Evolutionary conservation across 257 asterid genomes (phyloP).

Genomic region (Primulina tabacum): DNA sequence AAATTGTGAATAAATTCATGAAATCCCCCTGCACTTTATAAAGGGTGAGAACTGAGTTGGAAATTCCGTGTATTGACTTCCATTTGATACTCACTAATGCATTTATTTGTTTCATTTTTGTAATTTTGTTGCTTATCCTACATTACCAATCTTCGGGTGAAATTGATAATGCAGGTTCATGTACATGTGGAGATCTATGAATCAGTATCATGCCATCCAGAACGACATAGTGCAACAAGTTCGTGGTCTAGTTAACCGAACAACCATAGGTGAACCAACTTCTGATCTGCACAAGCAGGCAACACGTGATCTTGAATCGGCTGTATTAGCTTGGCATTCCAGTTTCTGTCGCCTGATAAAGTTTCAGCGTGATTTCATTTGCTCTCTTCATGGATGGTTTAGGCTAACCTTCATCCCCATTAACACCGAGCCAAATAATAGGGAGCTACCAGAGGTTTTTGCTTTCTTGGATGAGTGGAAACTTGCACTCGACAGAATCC

Average conservation of each 20-base stretch:
- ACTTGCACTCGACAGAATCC: conserved; percentile 78
- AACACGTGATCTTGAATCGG: conserved; percentile 89
- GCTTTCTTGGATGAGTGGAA: conserved; percentile 90
- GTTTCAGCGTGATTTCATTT: conserved; percentile 70
- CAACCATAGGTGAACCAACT: conserved; percentile 63
- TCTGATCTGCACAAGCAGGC: conserved; percentile 92
- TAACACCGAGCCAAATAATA: conserved; percentile 36
- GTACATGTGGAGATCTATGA: conserved; percentile 99
- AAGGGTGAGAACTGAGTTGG: no score
- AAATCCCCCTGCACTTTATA: neutral
- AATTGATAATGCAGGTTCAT: conserved; percentile 61
- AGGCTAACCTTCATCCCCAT: conserved; percentile 74
- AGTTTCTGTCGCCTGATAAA: conserved; percentile 76
- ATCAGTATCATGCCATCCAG: conserved; percentile 78
- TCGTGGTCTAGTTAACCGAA: conserved; percentile 64
- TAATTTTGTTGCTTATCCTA: neutral
- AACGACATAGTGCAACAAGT: conserved; percentile 92
- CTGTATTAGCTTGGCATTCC: conserved; percentile 91
- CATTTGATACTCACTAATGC: neutral
- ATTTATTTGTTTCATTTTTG: neutral
- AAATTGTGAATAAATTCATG: neutral
- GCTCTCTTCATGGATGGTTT: conserved; percentile 87
- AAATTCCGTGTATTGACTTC: neutral
- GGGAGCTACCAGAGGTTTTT: conserved; percentile 47
- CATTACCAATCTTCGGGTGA: conserved; percentile 3